phyloP scores from a whole-genome alignment of 208 protist genomes.

The Leishmania turanica region DNA sequence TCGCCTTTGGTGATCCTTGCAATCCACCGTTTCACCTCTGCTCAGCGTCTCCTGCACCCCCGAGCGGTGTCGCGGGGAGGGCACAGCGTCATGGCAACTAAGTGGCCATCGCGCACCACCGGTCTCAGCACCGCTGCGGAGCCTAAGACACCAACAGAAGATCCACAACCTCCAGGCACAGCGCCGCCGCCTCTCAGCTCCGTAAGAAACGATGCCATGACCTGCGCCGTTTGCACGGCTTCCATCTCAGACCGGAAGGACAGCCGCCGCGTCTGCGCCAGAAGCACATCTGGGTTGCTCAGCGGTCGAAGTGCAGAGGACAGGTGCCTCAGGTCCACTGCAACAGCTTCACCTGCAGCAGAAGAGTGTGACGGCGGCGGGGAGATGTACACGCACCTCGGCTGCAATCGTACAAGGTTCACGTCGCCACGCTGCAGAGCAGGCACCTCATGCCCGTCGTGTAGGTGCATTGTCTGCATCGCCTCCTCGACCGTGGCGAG shows the following conservation, averaged over 20 bases:
- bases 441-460: constrained; percentile 82
- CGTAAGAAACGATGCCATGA: constrained; percentile 47
- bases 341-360: not conserved
- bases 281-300: constrained; percentile 45
- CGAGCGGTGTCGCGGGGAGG: not conserved
- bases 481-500: constrained; percentile 57
- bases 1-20: not conserved
- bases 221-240: constrained; percentile 54
- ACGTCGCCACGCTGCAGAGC: constrained; percentile 67
- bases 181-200: constrained; percentile 5
- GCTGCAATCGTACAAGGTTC: constrained; percentile 45
- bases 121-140: constrained; percentile 32
- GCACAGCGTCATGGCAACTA: constrained; percentile 35
- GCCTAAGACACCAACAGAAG: not conserved
- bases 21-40: not conserved
- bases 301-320: constrained; percentile 25
- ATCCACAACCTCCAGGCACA: not conserved
- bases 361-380: not conserved
- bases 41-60: not conserved
- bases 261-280: constrained; percentile 36
- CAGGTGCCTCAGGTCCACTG: constrained; percentile 13
- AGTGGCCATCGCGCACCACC: constrained; percentile 39
- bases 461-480: constrained; percentile 77
- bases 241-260: constrained; percentile 59
- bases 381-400: constrained; percentile 49